These are phyloP conservation scores for Suhomyces prunicola DNA, from an alignment of 805 yeast species.

Conservation along the genomic window DNA sequence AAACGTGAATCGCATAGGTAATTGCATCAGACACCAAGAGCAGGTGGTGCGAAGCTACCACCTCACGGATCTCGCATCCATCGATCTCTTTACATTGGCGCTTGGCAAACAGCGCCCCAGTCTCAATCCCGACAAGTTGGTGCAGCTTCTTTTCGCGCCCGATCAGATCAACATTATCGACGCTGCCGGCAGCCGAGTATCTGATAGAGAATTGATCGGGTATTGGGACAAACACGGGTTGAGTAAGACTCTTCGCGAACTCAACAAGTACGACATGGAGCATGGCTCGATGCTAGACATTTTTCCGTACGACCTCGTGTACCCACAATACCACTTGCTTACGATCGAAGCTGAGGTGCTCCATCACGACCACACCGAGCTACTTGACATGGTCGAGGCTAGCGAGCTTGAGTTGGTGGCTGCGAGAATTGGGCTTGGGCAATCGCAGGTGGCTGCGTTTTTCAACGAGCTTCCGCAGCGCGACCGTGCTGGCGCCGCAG, in stretches of 20 bases:
- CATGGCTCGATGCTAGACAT: conserved; percentile 8
- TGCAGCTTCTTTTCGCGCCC: neutral
- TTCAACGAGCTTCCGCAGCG: conserved; percentile 6
- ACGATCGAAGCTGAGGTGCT: conserved; percentile 30
- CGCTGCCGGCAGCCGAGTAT: conserved; percentile 1
- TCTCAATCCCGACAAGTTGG: neutral
- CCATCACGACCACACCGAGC: conserved; percentile 19
- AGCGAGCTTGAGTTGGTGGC: conserved; percentile 27
- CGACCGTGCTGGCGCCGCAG: neutral
- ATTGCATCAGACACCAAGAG: conserved; percentile 4
- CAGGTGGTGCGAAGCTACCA: conserved; percentile 26
- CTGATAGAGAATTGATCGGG: neutral
- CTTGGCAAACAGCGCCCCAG: conserved; percentile 2
- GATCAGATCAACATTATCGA: neutral
- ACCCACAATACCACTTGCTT: conserved; percentile 22
- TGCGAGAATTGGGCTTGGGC: conserved; percentile 19
- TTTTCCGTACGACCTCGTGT: conserved; percentile 31
- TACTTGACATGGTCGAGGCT: conserved; percentile 20
- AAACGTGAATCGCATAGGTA: conserved; percentile 9
- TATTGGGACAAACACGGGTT: conserved; percentile 1
- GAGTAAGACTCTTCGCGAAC: neutral
- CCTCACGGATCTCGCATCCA: conserved; percentile 25
- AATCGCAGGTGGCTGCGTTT: conserved; percentile 12
- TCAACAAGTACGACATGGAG: conserved; percentile 2
- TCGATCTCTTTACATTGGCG: conserved; percentile 31